Evolutionary conservation across 2,329 filamentous ascomycete species (phyloP).

Genomic region (Ascochyta rabiei): DNA sequence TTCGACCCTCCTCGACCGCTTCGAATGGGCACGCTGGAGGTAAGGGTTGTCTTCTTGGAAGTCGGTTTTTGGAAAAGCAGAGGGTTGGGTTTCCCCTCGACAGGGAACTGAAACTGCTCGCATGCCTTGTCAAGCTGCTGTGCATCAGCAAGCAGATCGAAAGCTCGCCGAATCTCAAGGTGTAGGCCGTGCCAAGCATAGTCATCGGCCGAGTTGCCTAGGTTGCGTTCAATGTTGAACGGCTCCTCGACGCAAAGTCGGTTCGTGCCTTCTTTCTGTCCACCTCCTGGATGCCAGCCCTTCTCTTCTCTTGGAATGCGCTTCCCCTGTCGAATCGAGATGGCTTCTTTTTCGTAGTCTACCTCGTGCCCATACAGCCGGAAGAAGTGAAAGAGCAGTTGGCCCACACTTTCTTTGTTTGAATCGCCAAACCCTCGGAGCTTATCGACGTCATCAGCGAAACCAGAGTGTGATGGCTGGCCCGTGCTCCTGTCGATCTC

Average conservation of each 20-base stretch:
- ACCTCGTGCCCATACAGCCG: conserved; percentile 93
- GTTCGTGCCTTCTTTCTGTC: conserved; percentile 62
- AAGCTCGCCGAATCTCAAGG: conserved; percentile 85
- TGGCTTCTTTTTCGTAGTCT: conserved; percentile 81
- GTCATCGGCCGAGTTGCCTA: conserved; percentile 96
- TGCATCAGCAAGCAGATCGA: conserved; percentile 74
- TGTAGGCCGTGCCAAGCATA: conserved; percentile 92
- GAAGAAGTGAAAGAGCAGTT: conserved; percentile 95
- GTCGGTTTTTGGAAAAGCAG: conserved; percentile 58
- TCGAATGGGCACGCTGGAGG: conserved; percentile 55
- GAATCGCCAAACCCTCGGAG: conserved; percentile 74
- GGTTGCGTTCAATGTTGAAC: conserved; percentile 86
- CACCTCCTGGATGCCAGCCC: conserved; percentile 74
- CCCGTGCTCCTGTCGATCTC: conserved; percentile 68
- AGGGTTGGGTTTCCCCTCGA: conserved; percentile 67
- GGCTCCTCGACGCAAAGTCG: conserved; percentile 94
- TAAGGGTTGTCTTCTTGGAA: conserved; percentile 62
- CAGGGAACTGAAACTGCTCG: conserved; percentile 85
- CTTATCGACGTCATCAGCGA: conserved; percentile 83
- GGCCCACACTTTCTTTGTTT: conserved; percentile 82
- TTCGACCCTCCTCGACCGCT: conserved; percentile 53
- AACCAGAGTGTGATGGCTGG: conserved; percentile 66
- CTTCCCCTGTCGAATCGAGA: conserved; percentile 84
- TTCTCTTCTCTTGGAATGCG: conserved; percentile 83
- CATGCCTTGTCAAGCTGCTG: conserved; percentile 83